These are phyloP conservation scores for Alternaria sp. DNA, from an alignment of 2,329 filamentous ascomycete genomes.

Conservation along the genomic window DNA sequence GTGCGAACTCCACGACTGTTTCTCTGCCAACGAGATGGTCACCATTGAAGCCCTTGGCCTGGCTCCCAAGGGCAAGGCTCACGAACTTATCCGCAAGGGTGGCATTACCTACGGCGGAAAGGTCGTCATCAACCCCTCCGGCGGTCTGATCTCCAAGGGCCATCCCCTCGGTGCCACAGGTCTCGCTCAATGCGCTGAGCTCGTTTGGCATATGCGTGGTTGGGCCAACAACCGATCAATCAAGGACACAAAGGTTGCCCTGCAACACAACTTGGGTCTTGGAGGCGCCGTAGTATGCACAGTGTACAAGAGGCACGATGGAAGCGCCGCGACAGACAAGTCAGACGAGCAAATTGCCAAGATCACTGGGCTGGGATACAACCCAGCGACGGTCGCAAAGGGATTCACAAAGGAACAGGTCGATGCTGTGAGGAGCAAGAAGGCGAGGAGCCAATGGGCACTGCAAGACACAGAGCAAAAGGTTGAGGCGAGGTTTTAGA, in stretches of 20 bases:
- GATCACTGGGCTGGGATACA: conserved; percentile 79
- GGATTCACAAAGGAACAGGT: conserved; percentile 82
- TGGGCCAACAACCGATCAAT: conserved; percentile 91
- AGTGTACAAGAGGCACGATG: conserved; percentile 85
- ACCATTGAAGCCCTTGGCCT: conserved; percentile 86
- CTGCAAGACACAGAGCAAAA: conserved; percentile 76
- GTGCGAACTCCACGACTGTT: conserved; percentile 95
- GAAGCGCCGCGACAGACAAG: conserved; percentile 66
- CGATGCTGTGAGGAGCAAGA: conserved; percentile 72
- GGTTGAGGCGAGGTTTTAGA: conserved; percentile 72
- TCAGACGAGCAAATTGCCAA: conserved; percentile 69
- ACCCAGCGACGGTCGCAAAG: conserved; percentile 87
- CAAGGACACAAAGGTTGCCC: conserved; percentile 70
- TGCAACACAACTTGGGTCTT: conserved; percentile 93
- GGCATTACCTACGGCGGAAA: conserved; percentile 90
- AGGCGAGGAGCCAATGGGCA: conserved; percentile 72
- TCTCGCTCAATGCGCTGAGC: conserved; percentile 92
- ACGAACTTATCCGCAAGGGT: conserved; percentile 84
- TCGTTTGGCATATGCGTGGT: conserved; percentile 93
- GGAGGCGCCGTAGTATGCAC: conserved; percentile 91
- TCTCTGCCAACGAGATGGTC: conserved; percentile 93
- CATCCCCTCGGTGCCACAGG: conserved; percentile 93
- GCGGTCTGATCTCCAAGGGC: conserved; percentile 93
- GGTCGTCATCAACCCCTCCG: conserved; percentile 88
- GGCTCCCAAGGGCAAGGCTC: conserved; percentile 77